Base-by-base conservation (phyloP, 495 filamentous ascomycete genomes). In the Hyaloscypha finlandica region DNA sequence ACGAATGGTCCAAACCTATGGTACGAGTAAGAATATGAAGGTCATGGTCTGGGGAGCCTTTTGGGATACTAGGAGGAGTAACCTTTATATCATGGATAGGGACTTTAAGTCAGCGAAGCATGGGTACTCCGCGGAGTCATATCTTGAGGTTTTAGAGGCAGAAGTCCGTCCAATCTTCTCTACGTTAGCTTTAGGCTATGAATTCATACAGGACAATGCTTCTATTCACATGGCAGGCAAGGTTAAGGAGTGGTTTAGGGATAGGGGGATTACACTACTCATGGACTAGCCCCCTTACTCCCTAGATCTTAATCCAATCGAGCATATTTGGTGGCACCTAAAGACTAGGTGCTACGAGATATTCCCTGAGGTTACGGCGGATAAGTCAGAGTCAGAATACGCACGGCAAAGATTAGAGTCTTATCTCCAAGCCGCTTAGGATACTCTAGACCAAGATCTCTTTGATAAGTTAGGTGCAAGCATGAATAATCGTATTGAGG, bases 171-270 rank as follows among this genome's bases (percentile, higher is more conserved):
- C 59, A 22, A 42, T 48, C 2, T 51, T 22, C 30, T 37, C 20
- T 1, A 2, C 0, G 5, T 8, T 61, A 4, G 37, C 35, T 11
- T 3, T 3, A 25, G 59, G 39, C 0, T 61, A 57, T 65, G 9
- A 42, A 30, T 65, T 65, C 51, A 59, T 65, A 31, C 32, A 65
- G 32, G 63, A 65, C 30, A 59, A 59, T 16, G 54, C 54, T 32
- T 48, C 53, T 37, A 65, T 65, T 48, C 53, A 65, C 25, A 37
- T 5, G 1, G 63, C 31, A 5, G 0, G 16, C 0, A 59, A 39
- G 11, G 54, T 65, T 2, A 30, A 8, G 19, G 35, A 1, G 0
- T 66, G 32, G 52, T 66, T 66, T 29, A 22, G 1, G 2, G 20
- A 48, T 3, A n/a, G 2, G 11, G 35, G 25, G 9, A 59, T 66